Conservation (phyloP, 495 filamentous ascomycete genomes). For the Geopyxis carbonaria region DNA sequence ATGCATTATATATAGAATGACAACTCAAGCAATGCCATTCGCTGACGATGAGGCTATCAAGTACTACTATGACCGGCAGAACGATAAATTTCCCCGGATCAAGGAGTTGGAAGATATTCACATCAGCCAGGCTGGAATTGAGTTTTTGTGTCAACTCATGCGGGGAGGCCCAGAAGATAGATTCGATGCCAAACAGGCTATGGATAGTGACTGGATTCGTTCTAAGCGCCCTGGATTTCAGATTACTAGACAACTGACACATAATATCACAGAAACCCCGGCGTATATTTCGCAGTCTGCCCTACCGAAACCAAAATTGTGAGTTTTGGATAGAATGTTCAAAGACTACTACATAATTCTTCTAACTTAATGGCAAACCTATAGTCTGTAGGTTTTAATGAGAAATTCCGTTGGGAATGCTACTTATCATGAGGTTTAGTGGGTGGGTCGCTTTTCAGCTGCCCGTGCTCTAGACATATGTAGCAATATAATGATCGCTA, state of each 20-base stretch:
- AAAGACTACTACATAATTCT: too few species aligned
- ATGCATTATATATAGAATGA: constrained; percentile 13
- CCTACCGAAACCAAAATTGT: too few species aligned
- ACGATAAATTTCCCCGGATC: not conserved
- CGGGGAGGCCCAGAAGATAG: not conserved
- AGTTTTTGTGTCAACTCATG: not conserved
- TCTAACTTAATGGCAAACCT: too few species aligned
- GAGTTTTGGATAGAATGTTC: too few species aligned
- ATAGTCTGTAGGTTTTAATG: too few species aligned
- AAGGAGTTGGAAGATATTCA: not conserved
- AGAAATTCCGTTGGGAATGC: too few species aligned
- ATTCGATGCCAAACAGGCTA: not conserved
- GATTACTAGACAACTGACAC: not conserved
- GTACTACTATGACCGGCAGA: not conserved
- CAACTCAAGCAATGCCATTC: constrained; percentile 7
- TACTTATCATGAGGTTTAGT: too few species aligned
- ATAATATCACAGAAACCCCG: too few species aligned
- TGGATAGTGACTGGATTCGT: constrained; percentile 1
- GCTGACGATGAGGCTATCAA: not conserved
- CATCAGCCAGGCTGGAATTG: not conserved
- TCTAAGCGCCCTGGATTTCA: constrained; percentile 1
- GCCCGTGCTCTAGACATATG: too few species aligned
- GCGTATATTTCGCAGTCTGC: too few species aligned
- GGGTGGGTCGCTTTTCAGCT: too few species aligned
- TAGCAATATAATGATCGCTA: too few species aligned